A percentile compares a stretch with the other conserved stretches of the same genome.
phyloP scores from a whole-genome alignment of 2,329 filamentous ascomycete species.

The Penicillium nordicum region DNA sequence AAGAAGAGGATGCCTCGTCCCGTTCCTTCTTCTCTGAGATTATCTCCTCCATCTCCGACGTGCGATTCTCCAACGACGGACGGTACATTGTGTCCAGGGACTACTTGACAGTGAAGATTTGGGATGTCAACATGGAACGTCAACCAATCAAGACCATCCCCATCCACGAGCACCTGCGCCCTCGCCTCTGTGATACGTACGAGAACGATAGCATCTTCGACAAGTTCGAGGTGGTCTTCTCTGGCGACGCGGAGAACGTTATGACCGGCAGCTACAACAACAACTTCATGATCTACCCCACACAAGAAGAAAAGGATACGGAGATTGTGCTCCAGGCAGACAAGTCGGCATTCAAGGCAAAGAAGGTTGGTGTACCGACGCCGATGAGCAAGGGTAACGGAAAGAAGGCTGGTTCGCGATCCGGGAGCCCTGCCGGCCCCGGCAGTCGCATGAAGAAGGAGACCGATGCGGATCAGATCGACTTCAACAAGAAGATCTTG shows the following conservation, averaged over 20 bases:
- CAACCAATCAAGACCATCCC: slow-evolving; percentile 98
- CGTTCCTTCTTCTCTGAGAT: slow-evolving; percentile 99
- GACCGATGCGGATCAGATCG: slow-evolving; percentile 97
- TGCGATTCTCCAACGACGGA: slow-evolving; percentile 94
- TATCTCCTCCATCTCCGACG: slow-evolving; percentile 98
- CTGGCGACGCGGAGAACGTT: slow-evolving; percentile 95
- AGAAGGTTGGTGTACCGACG: slow-evolving; percentile 97
- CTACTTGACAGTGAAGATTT: slow-evolving; percentile 98
- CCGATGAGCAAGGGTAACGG: slow-evolving; percentile 80
- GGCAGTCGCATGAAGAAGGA: slow-evolving; percentile 97
- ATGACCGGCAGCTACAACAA: slow-evolving; percentile 99
- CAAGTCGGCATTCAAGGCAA: slow-evolving; percentile 98
- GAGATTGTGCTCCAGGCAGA: slow-evolving; percentile 97
- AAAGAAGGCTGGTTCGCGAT: slow-evolving; percentile 86
- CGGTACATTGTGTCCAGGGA: slow-evolving; percentile 96
- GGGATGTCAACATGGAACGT: slow-evolving; percentile 99
- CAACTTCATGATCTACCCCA: slow-evolving; percentile 99
- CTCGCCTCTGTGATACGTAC: slow-evolving; percentile 93
- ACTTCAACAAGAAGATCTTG: slow-evolving; percentile 99
- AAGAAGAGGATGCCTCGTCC: slow-evolving; percentile 96
- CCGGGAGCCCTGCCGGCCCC: slow-evolving; percentile 81
- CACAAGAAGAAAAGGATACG: slow-evolving; percentile 90
- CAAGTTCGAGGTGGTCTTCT: slow-evolving; percentile 99
- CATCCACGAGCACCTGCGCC: slow-evolving; percentile 94
- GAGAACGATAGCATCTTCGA: slow-evolving; percentile 99